A percentile compares a stretch with the other conserved stretches of the same genome.
Evolutionary conservation across 495 filamentous ascomycete species (phyloP).

Genomic region (Penicillium macrosclerotiorum): DNA sequence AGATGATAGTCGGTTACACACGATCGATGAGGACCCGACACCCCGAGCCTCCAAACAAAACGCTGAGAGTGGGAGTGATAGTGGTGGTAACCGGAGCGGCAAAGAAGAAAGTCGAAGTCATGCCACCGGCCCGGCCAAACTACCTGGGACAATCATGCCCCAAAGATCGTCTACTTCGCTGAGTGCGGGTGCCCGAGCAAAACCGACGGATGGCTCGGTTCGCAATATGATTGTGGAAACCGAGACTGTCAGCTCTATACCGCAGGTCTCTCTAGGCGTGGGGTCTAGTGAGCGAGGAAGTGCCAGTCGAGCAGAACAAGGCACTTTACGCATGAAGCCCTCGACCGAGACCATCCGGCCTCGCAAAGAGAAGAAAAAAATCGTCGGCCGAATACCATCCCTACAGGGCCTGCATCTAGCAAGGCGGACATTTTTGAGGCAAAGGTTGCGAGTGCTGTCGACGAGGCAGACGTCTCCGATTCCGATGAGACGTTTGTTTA

Average conservation of each 20-base stretch:
- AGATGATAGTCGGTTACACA: slow-evolving; percentile 36
- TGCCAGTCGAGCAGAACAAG: slow-evolving; percentile 53
- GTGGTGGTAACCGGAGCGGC: slow-evolving; percentile 45
- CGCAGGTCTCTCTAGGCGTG: slow-evolving; percentile 77
- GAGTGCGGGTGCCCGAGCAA: slow-evolving; percentile 46
- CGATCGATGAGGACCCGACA: slow-evolving; percentile 41
- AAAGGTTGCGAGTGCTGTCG: slow-evolving; percentile 91
- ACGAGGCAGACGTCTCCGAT: slow-evolving; percentile 88
- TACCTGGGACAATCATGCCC: slow-evolving; percentile 36
- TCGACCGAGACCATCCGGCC: slow-evolving; percentile 93
- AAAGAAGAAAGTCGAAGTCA: slow-evolving; percentile 37
- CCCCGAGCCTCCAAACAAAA: slow-evolving; percentile 33
- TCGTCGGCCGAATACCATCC: slow-evolving; percentile 63
- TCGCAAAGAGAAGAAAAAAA: slow-evolving; percentile 84
- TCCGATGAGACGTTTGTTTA: slow-evolving; percentile 99
- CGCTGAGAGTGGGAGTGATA: slow-evolving; percentile 50
- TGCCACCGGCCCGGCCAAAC: slow-evolving; percentile 21
- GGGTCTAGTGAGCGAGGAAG: slow-evolving; percentile 60
- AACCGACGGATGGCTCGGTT: slow-evolving; percentile 70
- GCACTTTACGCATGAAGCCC: slow-evolving; percentile 79
- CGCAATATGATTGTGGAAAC: slow-evolving; percentile 98
- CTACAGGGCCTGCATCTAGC: slow-evolving; percentile 66
- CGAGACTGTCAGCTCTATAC: slow-evolving; percentile 89
- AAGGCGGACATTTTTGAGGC: slow-evolving; percentile 98
- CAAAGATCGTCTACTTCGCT: slow-evolving; percentile 51